Evolutionary conservation across 352 stramenopile genomes (phyloP), one percentile per base, ranked within the genome.

Genomic region (Peronospora destructor): DNA sequence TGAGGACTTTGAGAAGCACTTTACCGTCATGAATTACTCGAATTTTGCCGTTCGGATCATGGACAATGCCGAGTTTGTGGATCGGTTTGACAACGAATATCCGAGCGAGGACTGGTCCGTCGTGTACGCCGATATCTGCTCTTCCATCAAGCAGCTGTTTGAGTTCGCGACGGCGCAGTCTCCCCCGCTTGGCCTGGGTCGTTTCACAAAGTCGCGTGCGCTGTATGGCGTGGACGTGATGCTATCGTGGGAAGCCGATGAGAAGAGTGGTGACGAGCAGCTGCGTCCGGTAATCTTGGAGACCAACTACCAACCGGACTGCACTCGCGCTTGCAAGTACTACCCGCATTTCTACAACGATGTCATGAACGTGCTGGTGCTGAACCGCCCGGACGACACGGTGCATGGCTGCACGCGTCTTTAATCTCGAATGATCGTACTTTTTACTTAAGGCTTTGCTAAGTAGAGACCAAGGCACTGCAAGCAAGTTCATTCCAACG

Each of bases 21-120:
- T 80, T 33, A 83, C 72, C 16, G 69, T 80, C 34, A 83, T 83
- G 71, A 83, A 83, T 40, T 83, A 83, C 62, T 57, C 70, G 11
- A 49, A 70, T 43, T 73, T 62, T 41, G 46, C 45, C 36, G 66
- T 82, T 50, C 66, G 70, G 13, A 75, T 79, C 57, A 79, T 82
- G 63, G 53, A 71, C 51, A 80, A 70, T 28, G 26, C 47, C 34
- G 60, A 81, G 45, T 77, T 81, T 36, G 58, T 75, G 13, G 46
- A 66, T 44, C 67, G 66, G 14, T 81, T 81, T 34, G 63, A 77
- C 23, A 56, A 56, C 33, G 70, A 77, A 48, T 77, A 81, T 48
- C 67, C 70, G 38, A 73, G 52, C 41, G 61, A 77, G 38, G 59
- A 75, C 52, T 81, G 70, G 70, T 42, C 62, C 4, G 49, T 33